These are phyloP conservation scores for Saccharum hybrid DNA, from an alignment of 202 grass and related monocot genomes.

Conservation along the genomic window DNA sequence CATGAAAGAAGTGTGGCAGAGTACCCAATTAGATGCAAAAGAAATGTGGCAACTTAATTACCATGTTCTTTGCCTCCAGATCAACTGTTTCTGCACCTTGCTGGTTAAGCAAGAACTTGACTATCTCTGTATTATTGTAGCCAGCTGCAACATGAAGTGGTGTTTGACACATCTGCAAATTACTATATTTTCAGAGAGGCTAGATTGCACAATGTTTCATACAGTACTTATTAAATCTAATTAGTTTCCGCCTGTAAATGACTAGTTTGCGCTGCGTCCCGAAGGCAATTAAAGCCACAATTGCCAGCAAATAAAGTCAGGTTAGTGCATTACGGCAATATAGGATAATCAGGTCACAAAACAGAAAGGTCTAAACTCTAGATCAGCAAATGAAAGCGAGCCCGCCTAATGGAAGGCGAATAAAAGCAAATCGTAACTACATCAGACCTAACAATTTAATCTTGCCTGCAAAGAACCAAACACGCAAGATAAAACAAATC, in stretches of 20 bases:
- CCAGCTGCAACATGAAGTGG: conserved; percentile 90
- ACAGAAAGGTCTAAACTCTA: conserved; percentile 13
- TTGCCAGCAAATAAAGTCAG: not conserved
- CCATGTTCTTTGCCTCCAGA: conserved; percentile 93
- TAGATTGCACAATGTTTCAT: conserved; percentile 8
- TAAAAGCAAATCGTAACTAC: not conserved
- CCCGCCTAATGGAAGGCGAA: not conserved
- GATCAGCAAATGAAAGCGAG: conserved; percentile 37
- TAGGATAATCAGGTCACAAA: conserved; percentile 4
- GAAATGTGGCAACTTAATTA: conserved; percentile 49
- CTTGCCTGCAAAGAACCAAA: conserved; percentile 1
- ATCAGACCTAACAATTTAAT: not conserved
- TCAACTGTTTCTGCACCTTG: conserved; percentile 61
- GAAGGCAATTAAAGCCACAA: conserved; percentile 14
- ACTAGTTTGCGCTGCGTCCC: not conserved
- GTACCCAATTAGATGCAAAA: conserved; percentile 39
- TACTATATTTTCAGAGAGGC: conserved; percentile 31
- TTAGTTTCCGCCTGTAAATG: not conserved
- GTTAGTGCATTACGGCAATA: not conserved
- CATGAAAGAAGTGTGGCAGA: conserved; percentile 8
- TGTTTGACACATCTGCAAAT: conserved; percentile 85
- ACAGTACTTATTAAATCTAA: not conserved
- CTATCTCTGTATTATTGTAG: conserved; percentile 68
- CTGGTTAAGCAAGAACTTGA: conserved; percentile 81
- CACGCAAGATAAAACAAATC: not conserved